A percentile compares a stretch with the other conserved stretches of the same genome.
These are phyloP conservation scores for Xylaria castorea DNA, from an alignment of 495 filamentous ascomycete species.

Conservation along the genomic window DNA sequence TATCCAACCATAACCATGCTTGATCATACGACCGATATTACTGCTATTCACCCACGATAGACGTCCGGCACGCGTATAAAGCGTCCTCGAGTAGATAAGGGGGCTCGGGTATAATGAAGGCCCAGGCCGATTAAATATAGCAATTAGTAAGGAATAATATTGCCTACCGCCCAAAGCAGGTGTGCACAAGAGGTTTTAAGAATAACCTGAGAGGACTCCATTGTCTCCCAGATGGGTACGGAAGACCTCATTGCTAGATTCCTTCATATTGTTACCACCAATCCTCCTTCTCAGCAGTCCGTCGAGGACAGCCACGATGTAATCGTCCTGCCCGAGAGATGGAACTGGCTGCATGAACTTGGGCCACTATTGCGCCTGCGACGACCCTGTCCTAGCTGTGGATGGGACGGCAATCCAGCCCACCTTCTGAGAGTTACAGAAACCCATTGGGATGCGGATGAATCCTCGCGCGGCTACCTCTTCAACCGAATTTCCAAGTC, in stretches of 20 bases:
- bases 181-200: conserved; percentile 3
- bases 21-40: not conserved
- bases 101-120: not conserved
- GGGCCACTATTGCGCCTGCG: conserved; percentile 10
- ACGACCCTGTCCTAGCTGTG: conserved; percentile 4
- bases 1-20: not conserved
- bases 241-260: conserved; percentile 10
- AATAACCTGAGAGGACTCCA: not conserved
- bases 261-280: conserved; percentile 6
- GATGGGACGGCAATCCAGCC: conserved; percentile 12
- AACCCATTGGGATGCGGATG: too few relatives aligned
- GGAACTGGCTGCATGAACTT: conserved; percentile 9
- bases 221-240: not conserved
- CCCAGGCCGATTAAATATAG: not conserved
- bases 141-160: conserved; percentile 5
- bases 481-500: too few relatives aligned
- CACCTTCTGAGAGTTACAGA: not conserved
- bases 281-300: not conserved
- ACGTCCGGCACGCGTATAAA: conserved; percentile 4
- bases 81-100: not conserved
- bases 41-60: conserved; percentile 4
- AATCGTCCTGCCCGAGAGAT: conserved; percentile 5
- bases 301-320: not conserved
- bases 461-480: too few relatives aligned
- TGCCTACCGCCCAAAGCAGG: conserved; percentile 3